Base-by-base conservation (phyloP, 2,329 filamentous ascomycete species). In the Botrytis pseudocinerea region DNA sequence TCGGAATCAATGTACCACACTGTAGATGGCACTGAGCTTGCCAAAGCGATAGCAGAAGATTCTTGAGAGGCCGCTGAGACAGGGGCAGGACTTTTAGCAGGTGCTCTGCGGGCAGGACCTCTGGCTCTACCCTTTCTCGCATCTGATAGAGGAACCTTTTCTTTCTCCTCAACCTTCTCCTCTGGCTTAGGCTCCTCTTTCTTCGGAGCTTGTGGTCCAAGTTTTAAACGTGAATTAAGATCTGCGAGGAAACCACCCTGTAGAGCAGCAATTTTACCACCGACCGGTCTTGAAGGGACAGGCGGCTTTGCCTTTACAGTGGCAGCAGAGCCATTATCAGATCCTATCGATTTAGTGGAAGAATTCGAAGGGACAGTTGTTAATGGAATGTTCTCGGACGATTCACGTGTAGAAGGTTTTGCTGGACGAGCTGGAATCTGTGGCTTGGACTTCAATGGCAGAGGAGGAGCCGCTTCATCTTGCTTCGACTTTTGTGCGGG, bases 231-330 rank as follows among this genome's bases (percentile, higher is more conserved):
- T 78, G 94, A 95, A 82, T 98, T 97, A 60, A 99, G 85, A 80
- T 98, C 95, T 62, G 91, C 94, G 87, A 99, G 90, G 82, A 99
- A 98, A 4, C 93, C 94, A 54, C 93, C 93, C 82, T 97, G 94
- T 46, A 99, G 85, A 38, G 93, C 92, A 25, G 95, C 94, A 81
- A 99, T 97, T 85, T 98, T 98, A 78, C 90, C 89, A 16, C 93
- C 93, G 61, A 87, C 87, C 2, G 94, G 93, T 63, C 94, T 90
- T 22, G 91, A 88, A 18, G 96, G 95, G 2, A 98, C 88, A 0
- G 90, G 88, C 7, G 96, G 95, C 81, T 98, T 98, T n/a, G 89
- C 83, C 81, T 94, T 97, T 20, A 86, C 81, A 25, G 84, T 81
- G 1, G 83, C 80, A 64, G 85, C 83, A 4, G 83, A 80, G 35